Conservation (phyloP, 306 rosid species). For the Erythrophleum fordii region DNA sequence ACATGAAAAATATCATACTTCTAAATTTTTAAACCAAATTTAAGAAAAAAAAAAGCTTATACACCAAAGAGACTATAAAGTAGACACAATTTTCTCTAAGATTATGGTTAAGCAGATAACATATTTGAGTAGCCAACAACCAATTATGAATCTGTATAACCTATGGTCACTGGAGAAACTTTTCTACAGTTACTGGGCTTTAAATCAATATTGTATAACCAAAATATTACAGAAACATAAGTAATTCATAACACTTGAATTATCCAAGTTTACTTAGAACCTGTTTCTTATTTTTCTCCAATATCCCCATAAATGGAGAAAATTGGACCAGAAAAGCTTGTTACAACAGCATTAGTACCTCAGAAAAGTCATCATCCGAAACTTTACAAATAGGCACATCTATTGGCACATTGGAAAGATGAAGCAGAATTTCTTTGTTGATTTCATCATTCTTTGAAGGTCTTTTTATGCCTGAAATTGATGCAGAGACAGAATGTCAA, state of each 20-base stretch:
- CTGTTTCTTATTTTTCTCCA: constrained; percentile 26
- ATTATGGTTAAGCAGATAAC: constrained; percentile 23
- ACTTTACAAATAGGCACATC: constrained; percentile 59
- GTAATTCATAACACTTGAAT: not conserved
- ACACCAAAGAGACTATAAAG: not conserved
- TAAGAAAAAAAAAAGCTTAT: not conserved
- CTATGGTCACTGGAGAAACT: constrained; percentile 25
- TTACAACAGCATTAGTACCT: constrained; percentile 56
- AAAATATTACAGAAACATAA: constrained; percentile 8
- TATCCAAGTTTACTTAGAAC: constrained; percentile 27
- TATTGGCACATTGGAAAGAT: constrained; percentile 49
- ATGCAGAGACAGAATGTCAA: constrained; percentile 33
- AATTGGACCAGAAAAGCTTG: constrained; percentile 20
- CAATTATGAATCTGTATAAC: constrained; percentile 2
- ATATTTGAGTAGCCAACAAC: constrained; percentile 9
- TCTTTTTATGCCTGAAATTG: constrained; percentile 57
- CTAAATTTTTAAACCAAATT: not conserved
- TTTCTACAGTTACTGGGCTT: constrained; percentile 5
- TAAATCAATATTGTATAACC: constrained; percentile 14
- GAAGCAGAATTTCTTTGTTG: constrained; percentile 54
- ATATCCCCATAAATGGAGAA: constrained; percentile 2
- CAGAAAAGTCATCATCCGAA: constrained; percentile 71
- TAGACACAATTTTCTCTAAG: not conserved
- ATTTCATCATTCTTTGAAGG: constrained; percentile 40
- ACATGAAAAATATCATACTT: not conserved